Conservation (phyloP, 257 asterid genomes). For the Jasminum sambac region DNA sequence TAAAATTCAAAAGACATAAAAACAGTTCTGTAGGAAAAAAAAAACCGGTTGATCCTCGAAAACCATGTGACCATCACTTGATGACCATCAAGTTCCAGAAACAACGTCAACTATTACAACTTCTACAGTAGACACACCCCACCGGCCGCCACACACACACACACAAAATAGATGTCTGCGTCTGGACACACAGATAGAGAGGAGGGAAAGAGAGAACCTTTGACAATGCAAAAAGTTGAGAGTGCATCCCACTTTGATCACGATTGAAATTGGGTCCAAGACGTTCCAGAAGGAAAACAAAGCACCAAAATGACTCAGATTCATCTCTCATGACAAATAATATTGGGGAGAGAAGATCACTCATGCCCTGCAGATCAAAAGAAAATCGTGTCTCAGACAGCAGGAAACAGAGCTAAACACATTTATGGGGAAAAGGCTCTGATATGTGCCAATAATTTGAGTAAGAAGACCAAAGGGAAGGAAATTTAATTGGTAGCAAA, state of each 20-base stretch:
- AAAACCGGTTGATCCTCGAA: conserved; percentile 2
- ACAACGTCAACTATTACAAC: conserved; percentile 4
- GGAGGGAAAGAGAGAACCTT: conserved; percentile 57
- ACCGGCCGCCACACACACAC: background rate
- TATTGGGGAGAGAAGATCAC: conserved; percentile 96
- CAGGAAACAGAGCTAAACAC: conserved; percentile 13
- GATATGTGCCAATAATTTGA: conserved; percentile 12
- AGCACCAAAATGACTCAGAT: conserved; percentile 95
- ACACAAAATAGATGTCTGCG: background rate
- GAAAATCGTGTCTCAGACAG: conserved; percentile 21
- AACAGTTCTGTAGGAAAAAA: background rate
- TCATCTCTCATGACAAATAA: conserved; percentile 88
- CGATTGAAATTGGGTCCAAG: conserved; percentile 99
- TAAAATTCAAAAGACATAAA: conserved; percentile 2
- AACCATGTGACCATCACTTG: conserved; percentile 2
- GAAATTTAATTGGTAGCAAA: background rate
- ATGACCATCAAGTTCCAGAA: background rate
- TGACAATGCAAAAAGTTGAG: conserved; percentile 93
- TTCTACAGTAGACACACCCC: background rate
- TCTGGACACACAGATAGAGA: background rate
- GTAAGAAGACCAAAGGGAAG: background rate
- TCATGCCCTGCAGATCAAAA: conserved; percentile 79
- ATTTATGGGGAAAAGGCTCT: background rate
- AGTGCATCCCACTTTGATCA: conserved; percentile 97
- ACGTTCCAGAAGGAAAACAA: conserved; percentile 84